Percentiles rank a stretch among this genome's conserved stretches.
Evolutionary conservation across 2,329 filamentous ascomycete genomes (phyloP).

Genomic region (Cryoendolithus antarcticus): DNA sequence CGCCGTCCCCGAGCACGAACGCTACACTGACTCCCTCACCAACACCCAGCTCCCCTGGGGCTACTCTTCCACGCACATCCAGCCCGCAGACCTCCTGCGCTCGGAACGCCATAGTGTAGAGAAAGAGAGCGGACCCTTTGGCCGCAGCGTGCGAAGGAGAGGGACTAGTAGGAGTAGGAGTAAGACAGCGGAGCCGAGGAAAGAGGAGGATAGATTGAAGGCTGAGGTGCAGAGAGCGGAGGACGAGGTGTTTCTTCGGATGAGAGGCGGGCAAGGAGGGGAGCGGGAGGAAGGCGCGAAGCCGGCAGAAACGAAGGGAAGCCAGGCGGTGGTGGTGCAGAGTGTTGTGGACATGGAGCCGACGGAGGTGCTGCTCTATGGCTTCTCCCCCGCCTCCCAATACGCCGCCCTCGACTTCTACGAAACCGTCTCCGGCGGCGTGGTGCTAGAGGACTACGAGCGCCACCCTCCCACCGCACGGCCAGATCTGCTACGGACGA

Average conservation of each 20-base stretch:
- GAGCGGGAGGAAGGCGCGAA: conserved; percentile 14
- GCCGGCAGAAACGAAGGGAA: conserved; percentile 11
- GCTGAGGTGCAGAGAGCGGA: conserved; percentile 33
- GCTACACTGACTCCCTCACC: conserved; percentile 42
- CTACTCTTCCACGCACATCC: conserved; percentile 21
- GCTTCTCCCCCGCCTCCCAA: conserved; percentile 55
- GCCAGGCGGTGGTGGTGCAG: conserved; percentile 18
- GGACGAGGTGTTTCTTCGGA: conserved; percentile 33
- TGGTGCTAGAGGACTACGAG: conserved; percentile 87
- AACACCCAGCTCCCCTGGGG: conserved; percentile 51
- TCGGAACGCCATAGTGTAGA: conserved; percentile 38
- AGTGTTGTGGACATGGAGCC: conserved; percentile 32
- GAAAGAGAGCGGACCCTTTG: conserved; percentile 43
- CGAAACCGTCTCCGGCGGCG: conserved; percentile 66
- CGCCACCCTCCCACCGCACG: conserved; percentile 65
- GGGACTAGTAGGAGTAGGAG: conserved; percentile 32
- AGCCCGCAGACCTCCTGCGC: conserved; percentile 19
- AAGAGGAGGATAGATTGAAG: conserved; percentile 42
- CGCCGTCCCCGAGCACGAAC: conserved; percentile 50
- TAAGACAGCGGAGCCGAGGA: conserved; percentile 46
- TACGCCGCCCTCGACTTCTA: conserved; percentile 85
- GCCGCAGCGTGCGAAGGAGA: conserved; percentile 33
- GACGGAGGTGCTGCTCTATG: conserved; percentile 74
- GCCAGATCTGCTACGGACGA: conserved; percentile 55
- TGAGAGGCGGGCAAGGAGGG: conserved; percentile 11